Percentiles rank a stretch among this genome's conserved stretches.
Evolutionary conservation across 176 grass and related monocot genomes (phyloP).

Genomic region (Rhynchospora breviuscula): DNA sequence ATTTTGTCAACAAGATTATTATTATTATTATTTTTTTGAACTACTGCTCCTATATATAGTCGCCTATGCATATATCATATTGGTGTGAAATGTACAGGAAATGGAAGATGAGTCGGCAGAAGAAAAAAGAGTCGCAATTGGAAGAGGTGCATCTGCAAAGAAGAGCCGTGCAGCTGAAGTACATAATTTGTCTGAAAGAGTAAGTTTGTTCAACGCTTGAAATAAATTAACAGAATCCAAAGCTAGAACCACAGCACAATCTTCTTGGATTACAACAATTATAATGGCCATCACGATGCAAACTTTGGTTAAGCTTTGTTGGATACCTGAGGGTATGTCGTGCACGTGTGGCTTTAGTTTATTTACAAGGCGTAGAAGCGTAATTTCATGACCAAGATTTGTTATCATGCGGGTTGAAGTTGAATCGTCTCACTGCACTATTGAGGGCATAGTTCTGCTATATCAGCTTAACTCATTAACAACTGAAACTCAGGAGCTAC

Average conservation of each 20-base stretch:
- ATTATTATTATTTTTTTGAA: neutral
- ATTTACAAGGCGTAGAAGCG: neutral
- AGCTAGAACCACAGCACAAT: neutral
- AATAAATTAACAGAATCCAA: neutral
- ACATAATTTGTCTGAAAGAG: constrained; percentile 49
- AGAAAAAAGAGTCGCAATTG: constrained; percentile 16
- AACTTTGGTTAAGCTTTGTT: neutral
- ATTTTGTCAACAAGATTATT: neutral
- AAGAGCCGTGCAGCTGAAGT: constrained; percentile 43
- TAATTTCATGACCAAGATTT: neutral
- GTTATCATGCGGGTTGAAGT: neutral
- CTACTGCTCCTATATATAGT: neutral
- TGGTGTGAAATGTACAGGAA: neutral
- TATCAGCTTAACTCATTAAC: too few relatives aligned
- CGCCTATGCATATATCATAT: neutral
- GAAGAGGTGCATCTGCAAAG: constrained; percentile 22
- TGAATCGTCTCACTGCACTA: neutral
- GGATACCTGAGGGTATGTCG: neutral
- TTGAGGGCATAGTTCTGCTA: neutral
- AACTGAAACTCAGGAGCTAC: too few relatives aligned
- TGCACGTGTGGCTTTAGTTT: too few relatives aligned
- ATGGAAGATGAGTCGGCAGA: constrained; percentile 23
- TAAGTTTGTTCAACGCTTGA: constrained; percentile 13
- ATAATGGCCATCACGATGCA: neutral
- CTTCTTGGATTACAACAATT: neutral